A percentile compares a stretch with the other conserved stretches of the same genome.
These are phyloP conservation scores for Candida ulmi DNA, from an alignment of 805 yeast species.

Conservation along the genomic window DNA sequence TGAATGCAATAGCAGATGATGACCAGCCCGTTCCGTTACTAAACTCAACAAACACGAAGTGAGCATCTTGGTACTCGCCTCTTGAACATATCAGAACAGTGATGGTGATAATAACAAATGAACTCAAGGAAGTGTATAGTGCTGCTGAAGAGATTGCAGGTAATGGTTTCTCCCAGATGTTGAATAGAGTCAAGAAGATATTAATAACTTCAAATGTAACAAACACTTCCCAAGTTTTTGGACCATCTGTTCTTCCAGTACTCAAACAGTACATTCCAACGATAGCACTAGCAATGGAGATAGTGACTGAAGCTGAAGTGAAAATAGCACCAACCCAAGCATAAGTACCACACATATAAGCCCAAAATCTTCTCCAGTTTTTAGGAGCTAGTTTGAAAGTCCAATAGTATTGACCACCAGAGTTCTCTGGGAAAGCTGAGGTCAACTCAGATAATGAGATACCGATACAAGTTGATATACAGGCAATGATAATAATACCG, in stretches of 20 bases:
- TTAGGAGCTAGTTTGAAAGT: constrained; percentile 48
- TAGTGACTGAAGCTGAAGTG: constrained; percentile 54
- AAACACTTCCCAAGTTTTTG: constrained; percentile 50
- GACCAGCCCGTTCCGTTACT: constrained; percentile 58
- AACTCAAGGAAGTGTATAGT: constrained; percentile 44
- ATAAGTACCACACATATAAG: constrained; percentile 54
- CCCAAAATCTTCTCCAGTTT: constrained; percentile 30
- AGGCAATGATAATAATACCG: constrained; percentile 48
- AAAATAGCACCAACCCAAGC: constrained; percentile 60
- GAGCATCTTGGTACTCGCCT: constrained; percentile 45
- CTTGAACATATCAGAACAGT: constrained; percentile 46
- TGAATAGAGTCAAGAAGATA: constrained; percentile 37
- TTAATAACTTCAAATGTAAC: constrained; percentile 43
- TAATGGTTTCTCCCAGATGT: constrained; percentile 44
- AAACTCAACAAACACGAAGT: constrained; percentile 49
- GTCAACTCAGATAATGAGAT: constrained; percentile 48
- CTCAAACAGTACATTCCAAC: constrained; percentile 44
- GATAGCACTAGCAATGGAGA: constrained; percentile 45
- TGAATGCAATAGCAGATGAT: constrained; percentile 52
- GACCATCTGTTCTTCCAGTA: constrained; percentile 26
- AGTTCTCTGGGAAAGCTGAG: constrained; percentile 44
- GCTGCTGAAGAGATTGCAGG: constrained; percentile 47
- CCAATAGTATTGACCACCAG: constrained; percentile 60
- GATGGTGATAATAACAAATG: constrained; percentile 49
- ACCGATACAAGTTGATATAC: constrained; percentile 42